Percentiles rank a stretch among this genome's conserved stretches.
These are phyloP conservation scores for Leucaena leucocephala DNA, from an alignment of 306 rosid genomes.

Conservation along the genomic window DNA sequence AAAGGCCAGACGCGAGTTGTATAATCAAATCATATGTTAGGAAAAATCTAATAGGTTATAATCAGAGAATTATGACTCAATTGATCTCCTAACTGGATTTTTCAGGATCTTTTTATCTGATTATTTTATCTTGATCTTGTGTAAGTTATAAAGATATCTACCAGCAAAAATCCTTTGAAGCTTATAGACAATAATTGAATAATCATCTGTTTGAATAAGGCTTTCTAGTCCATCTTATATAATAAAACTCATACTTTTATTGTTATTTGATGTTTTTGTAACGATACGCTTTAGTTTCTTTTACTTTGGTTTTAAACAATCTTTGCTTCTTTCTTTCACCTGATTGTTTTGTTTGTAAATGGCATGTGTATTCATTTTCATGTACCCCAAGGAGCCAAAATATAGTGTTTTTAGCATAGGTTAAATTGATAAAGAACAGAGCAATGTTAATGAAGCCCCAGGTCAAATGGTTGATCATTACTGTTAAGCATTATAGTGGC, in stretches of 20 bases:
- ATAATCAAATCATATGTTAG: slow-evolving; percentile 9
- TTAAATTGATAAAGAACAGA: neutral
- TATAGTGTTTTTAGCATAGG: neutral
- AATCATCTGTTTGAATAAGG: neutral
- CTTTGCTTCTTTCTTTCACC: neutral
- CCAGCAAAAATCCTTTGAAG: neutral
- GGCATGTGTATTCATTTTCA: neutral
- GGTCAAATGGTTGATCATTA: neutral
- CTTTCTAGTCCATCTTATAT: neutral
- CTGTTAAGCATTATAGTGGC: neutral
- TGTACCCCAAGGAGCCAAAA: neutral
- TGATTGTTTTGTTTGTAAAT: neutral
- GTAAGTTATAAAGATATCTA: neutral
- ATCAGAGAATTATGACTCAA: neutral
- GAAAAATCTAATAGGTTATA: slow-evolving; percentile 10
- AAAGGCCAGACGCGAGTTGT: neutral
- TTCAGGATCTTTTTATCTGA: neutral
- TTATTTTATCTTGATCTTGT: slow-evolving; percentile 1
- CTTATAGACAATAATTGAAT: neutral
- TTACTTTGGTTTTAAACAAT: neutral
- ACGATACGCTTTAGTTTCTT: neutral
- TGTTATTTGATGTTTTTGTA: neutral
- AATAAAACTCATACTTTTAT: neutral
- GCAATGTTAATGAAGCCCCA: neutral
- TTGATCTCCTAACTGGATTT: slow-evolving; percentile 3